Evolutionary conservation across 306 rosid genomes (phyloP).

Genomic region (Vigna nakashimae): DNA sequence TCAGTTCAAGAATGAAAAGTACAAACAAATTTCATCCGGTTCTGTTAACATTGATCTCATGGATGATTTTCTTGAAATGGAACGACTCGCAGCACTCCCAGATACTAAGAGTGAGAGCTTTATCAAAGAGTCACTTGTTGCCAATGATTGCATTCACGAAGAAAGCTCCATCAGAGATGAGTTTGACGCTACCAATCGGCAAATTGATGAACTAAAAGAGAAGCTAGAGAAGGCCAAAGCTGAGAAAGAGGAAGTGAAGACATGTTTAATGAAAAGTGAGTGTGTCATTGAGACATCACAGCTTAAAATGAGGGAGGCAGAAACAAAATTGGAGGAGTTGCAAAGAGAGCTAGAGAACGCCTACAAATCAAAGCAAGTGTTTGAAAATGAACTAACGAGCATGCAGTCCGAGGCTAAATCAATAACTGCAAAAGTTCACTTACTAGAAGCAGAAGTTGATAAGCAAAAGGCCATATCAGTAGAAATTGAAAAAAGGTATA

Average conservation of each 20-base stretch:
- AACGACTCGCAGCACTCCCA: constrained; percentile 70
- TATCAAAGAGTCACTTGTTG: constrained; percentile 44
- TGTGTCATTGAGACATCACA: constrained; percentile 52
- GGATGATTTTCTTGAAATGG: constrained; percentile 97
- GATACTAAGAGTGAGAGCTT: constrained; percentile 50
- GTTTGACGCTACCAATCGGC: constrained; percentile 56
- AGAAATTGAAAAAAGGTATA: constrained; percentile 58
- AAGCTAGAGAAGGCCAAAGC: constrained; percentile 53
- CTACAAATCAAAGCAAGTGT: constrained; percentile 55
- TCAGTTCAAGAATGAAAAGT: constrained; percentile 70
- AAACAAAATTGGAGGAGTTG: constrained; percentile 61
- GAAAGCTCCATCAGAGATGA: constrained; percentile 55
- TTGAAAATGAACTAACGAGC: constrained; percentile 68
- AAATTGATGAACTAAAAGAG: constrained; percentile 55
- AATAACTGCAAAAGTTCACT: constrained; percentile 57
- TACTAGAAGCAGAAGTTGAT: constrained; percentile 47
- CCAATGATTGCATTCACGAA: constrained; percentile 40
- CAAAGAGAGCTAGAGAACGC: constrained; percentile 57
- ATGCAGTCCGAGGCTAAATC: constrained; percentile 69
- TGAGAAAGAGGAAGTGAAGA: constrained; percentile 61
- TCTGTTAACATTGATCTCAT: constrained; percentile 68
- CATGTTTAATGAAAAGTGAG: constrained; percentile 54
- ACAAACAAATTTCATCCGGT: constrained; percentile 37
- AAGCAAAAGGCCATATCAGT: constrained; percentile 59
- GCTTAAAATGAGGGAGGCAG: constrained; percentile 59